Evolutionary conservation across 2,329 filamentous ascomycete species (phyloP), one percentile per base, ranked within the genome.

Genomic region (Colletotrichum gigasporum): DNA sequence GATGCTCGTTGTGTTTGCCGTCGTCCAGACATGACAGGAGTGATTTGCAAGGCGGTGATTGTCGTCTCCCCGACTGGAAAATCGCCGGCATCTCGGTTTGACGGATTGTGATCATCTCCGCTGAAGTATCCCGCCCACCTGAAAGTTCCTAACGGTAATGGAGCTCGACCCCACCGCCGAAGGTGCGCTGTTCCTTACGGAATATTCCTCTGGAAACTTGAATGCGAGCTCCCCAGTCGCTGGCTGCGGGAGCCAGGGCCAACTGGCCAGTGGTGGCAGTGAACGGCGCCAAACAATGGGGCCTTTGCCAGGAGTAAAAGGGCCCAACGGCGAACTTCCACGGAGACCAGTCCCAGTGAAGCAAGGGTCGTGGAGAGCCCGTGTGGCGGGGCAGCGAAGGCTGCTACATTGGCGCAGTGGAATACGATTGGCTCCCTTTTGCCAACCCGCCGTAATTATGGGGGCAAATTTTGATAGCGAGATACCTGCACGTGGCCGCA

Each of bases 61-160:
- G 52, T 32, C 28, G 26, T 28, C 12, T 14, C 52, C 39, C 39
- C 30, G 20, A 35, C 22, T 37, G 28, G 41, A n/a, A n/a, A n/a
- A n/a, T n/a, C 20, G 28, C 48, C 55, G 34, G 47, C 42, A 64
- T 60, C 47, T 61, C 61, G 48, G 61, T 48, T 45, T 60, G 34
- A 37, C 56, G 61, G 62, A 61, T 61, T 64, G 56, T 24, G 56
- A 64, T 64, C 48, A 64, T 64, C 56, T 64, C 56, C 56, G 62
- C 56, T 32, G 34, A 37, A 32, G 42, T 26, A 18, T 45, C 34
- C 42, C 50, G 62, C 41, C 14, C 42, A 62, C 56, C 62, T 55
- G 50, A 55, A 61, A n/a, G 61, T 34, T 42, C 34, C 39, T 47
- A 22, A 61, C 16, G 61, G 41, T 26, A 48, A 64, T 54, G 41